Conservation (phyloP, 2,329 filamentous ascomycete species). For the Pseudocercospora musae region DNA sequence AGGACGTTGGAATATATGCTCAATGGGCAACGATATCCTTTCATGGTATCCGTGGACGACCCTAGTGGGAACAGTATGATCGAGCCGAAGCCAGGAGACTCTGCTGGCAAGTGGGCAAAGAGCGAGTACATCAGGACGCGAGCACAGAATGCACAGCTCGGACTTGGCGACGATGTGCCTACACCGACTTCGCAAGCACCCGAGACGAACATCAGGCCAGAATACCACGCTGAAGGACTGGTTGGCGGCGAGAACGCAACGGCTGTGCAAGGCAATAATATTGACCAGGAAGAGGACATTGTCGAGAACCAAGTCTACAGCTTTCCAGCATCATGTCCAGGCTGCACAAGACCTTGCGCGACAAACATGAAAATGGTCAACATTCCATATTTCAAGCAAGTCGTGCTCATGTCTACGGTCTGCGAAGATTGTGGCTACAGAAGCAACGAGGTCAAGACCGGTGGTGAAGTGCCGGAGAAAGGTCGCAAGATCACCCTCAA, state of each 20-base stretch:
- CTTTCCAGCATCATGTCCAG: conserved; percentile 88
- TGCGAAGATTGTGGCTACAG: conserved; percentile 88
- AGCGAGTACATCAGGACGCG: conserved; percentile 76
- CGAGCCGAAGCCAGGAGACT: conserved; percentile 70
- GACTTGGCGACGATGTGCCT: conserved; percentile 56
- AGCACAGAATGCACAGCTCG: conserved; percentile 83
- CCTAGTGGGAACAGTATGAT: conserved; percentile 96
- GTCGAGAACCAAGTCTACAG: conserved; percentile 88
- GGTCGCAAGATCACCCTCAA: conserved; percentile 78
- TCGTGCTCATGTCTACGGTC: conserved; percentile 90
- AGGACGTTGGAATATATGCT: conserved; percentile 73
- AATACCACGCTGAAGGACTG: conserved; percentile 49
- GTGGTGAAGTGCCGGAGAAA: conserved; percentile 81
- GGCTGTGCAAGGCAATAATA: conserved; percentile 38
- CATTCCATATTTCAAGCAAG: conserved; percentile 96
- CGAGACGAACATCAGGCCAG: conserved; percentile 53
- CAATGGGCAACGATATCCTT: conserved; percentile 73
- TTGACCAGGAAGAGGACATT: conserved; percentile 64
- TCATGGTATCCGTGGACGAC: conserved; percentile 84
- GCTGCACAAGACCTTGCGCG: conserved; percentile 78
- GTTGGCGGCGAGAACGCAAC: conserved; percentile 28
- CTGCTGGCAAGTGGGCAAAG: conserved; percentile 86
- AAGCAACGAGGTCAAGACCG: conserved; percentile 96
- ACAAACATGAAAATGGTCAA: conserved; percentile 99
- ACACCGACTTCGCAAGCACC: conserved; percentile 48